These are phyloP conservation scores for Eutypa lata DNA, from an alignment of 2,329 filamentous ascomycete species.

Conservation along the genomic window DNA sequence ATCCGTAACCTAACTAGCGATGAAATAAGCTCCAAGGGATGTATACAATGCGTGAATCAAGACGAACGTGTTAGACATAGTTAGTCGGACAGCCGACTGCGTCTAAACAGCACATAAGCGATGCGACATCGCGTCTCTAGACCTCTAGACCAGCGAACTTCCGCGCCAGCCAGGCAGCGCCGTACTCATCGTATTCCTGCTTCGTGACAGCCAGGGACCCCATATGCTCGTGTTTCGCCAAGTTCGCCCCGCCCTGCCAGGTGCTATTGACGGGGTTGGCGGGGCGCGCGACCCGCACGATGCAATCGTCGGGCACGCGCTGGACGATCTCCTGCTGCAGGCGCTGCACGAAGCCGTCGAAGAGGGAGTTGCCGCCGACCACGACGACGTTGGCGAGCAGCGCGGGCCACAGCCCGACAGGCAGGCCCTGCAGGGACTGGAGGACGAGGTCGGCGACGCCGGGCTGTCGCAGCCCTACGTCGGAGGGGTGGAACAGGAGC, in stretches of 20 bases:
- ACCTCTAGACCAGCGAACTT: constrained; percentile 55
- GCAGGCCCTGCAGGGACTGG: constrained; percentile 71
- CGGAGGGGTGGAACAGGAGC: constrained; percentile 79
- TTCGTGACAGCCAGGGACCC: constrained; percentile 73
- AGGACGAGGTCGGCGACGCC: constrained; percentile 81
- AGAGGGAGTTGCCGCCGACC: constrained; percentile 79
- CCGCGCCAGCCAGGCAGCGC: constrained; percentile 68
- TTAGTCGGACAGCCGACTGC: no score
- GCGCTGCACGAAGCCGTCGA: constrained; percentile 78
- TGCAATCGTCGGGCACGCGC: constrained; percentile 71
- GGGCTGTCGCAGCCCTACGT: constrained; percentile 80
- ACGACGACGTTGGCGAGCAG: constrained; percentile 85
- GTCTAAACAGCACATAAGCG: no score
- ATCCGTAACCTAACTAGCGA: no score
- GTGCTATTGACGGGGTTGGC: constrained; percentile 73
- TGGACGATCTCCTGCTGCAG: constrained; percentile 72
- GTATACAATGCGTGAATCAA: no score
- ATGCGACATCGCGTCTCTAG: no score
- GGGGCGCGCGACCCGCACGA: constrained; percentile 69
- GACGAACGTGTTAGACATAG: no score
- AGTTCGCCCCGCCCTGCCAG: constrained; percentile 79
- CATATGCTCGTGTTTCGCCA: constrained; percentile 69
- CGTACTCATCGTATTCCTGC: constrained; percentile 86
- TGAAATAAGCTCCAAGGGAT: no score
- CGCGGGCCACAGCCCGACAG: constrained; percentile 78